These are phyloP conservation scores for Pichia sp. DNA, from an alignment of 1,139 yeast species.

Conservation along the genomic window DNA sequence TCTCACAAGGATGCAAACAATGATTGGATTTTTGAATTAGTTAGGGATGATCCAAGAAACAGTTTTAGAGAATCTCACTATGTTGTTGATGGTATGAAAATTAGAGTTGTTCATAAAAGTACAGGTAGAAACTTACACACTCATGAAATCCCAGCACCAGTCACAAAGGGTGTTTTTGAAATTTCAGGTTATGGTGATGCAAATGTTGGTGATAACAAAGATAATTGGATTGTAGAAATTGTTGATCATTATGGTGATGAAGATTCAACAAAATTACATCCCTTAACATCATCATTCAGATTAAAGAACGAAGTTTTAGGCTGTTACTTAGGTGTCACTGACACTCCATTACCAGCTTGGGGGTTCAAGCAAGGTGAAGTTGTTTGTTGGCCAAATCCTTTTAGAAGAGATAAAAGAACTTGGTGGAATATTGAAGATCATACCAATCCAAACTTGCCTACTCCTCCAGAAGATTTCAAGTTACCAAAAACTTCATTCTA, in stretches of 20 bases:
- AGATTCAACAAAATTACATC: slow-evolving; percentile 64
- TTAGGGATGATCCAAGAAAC: slow-evolving; percentile 54
- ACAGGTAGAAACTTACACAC: slow-evolving; percentile 92
- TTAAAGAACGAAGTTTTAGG: slow-evolving; percentile 59
- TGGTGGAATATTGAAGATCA: slow-evolving; percentile 98
- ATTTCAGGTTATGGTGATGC: slow-evolving; percentile 91
- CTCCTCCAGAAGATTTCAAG: slow-evolving; percentile 62
- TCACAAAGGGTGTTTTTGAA: slow-evolving; percentile 64
- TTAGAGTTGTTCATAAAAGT: slow-evolving; percentile 70
- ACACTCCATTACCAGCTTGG: slow-evolving; percentile 84
- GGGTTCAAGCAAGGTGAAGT: slow-evolving; percentile 98
- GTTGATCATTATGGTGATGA: slow-evolving; percentile 71
- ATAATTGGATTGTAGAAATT: slow-evolving; percentile 89
- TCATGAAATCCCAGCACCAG: slow-evolving; percentile 76
- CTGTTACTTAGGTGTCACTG: slow-evolving; percentile 85
- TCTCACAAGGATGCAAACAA: slow-evolving; percentile 89
- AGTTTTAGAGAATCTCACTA: slow-evolving; percentile 48
- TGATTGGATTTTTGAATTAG: slow-evolving; percentile 80
- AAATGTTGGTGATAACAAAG: slow-evolving; percentile 83
- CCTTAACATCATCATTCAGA: slow-evolving; percentile 81
- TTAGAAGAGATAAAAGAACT: slow-evolving; percentile 82
- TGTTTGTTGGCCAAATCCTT: slow-evolving; percentile 70
- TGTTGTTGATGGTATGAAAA: slow-evolving; percentile 63
- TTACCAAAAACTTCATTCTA: slow-evolving; percentile 79
- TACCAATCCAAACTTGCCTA: slow-evolving; percentile 66